These are phyloP conservation scores for Melaleuca alternifolia DNA, from an alignment of 345 rosid genomes.

Conservation along the genomic window DNA sequence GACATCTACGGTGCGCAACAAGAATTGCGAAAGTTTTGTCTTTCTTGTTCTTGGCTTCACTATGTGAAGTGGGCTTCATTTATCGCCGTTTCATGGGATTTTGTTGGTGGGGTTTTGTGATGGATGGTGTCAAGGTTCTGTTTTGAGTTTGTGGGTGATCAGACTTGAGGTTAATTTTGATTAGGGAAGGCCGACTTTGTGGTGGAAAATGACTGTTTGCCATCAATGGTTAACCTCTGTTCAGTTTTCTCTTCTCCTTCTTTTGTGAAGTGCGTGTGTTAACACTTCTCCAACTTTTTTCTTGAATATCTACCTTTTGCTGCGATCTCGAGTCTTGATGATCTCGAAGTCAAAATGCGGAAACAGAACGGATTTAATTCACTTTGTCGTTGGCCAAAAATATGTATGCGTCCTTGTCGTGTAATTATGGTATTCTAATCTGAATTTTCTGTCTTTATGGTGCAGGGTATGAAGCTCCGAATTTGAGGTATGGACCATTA, in stretches of 20 bases:
- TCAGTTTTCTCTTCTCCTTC: not conserved
- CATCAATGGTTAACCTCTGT: not conserved
- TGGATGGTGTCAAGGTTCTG: not conserved
- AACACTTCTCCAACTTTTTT: not conserved
- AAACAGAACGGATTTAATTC: not conserved
- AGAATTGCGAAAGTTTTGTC: not conserved
- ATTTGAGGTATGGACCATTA: slow-evolving; percentile 41
- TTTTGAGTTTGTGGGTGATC: not conserved
- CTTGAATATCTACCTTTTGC: not conserved
- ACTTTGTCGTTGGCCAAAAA: not conserved
- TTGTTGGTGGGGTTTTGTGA: not conserved
- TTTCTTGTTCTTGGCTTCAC: not conserved
- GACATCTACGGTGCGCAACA: slow-evolving; percentile 36
- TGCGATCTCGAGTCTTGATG: not conserved
- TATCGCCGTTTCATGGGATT: not conserved
- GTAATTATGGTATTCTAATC: not conserved
- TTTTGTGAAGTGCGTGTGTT: not conserved
- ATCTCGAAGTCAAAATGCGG: not conserved
- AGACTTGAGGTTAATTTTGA: not conserved
- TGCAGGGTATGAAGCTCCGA: slow-evolving; percentile 82
- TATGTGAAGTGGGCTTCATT: not conserved
- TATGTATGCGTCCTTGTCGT: not conserved
- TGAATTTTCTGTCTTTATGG: not conserved
- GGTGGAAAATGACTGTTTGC: not conserved
- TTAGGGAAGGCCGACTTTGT: not conserved